These are phyloP conservation scores for Colletotrichum australisinense DNA, from an alignment of 2,329 filamentous ascomycete genomes.

Conservation along the genomic window DNA sequence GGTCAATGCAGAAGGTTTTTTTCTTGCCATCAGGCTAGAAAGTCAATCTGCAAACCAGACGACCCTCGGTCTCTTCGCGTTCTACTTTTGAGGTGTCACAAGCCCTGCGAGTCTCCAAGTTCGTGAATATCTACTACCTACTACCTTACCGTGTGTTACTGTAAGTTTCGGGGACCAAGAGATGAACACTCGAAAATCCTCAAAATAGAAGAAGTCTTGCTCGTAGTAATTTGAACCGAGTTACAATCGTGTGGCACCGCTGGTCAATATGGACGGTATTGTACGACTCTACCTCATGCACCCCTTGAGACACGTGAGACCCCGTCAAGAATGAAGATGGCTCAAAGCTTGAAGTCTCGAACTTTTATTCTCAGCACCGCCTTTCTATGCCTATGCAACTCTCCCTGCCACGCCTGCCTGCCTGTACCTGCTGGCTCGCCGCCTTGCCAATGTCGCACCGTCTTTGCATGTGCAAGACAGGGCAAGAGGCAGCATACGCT, in stretches of 20 bases:
- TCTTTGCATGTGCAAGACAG: not conserved
- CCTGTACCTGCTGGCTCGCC: too few relatives aligned
- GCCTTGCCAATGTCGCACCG: not conserved
- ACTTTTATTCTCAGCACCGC: too few relatives aligned
- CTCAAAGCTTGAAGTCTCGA: too few relatives aligned
- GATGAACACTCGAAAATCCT: not conserved
- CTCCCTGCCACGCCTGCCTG: too few relatives aligned
- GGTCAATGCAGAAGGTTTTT: slow-evolving; percentile 14
- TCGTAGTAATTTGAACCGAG: not conserved
- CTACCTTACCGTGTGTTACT: too few relatives aligned
- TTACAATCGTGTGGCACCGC: not conserved
- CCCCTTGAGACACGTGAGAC: not conserved
- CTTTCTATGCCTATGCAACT: too few relatives aligned
- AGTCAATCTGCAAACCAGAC: not conserved
- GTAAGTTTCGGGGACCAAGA: not conserved
- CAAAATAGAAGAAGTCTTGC: not conserved
- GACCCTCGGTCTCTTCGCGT: not conserved
- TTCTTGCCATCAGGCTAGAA: not conserved
- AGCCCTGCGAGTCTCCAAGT: not conserved
- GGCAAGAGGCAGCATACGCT: not conserved
- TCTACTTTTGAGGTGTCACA: not conserved
- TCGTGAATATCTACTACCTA: not conserved
- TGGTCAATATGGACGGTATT: not conserved
- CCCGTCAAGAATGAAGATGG: not conserved
- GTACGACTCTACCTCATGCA: not conserved